Evolutionary conservation across 352 stramenopile genomes (phyloP).

Genomic region (Plasmopara viticola): DNA sequence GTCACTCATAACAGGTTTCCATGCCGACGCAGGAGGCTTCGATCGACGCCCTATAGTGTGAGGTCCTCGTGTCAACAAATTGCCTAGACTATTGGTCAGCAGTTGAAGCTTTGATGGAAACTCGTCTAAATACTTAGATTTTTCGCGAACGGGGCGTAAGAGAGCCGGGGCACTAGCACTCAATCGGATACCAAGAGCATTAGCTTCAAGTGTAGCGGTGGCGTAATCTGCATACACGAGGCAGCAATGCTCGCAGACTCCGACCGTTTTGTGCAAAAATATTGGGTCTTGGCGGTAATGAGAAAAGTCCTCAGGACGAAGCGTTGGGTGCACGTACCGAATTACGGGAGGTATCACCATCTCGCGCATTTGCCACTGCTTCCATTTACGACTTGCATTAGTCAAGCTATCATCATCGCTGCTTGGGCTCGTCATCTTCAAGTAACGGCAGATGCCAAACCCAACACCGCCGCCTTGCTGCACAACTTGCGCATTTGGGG

Average conservation of each 20-base stretch:
- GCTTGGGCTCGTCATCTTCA: conserved; percentile 13
- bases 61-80: conserved; percentile 4
- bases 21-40: conserved; percentile 49
- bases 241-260: conserved; percentile 91
- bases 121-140: conserved; percentile 23
- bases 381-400: conserved; percentile 8
- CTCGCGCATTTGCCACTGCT: conserved; percentile 31
- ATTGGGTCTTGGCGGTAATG: conserved; percentile 89
- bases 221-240: conserved; percentile 90
- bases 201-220: conserved; percentile 64
- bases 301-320: conserved; percentile 79
- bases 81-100: conserved; percentile 5
- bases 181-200: conserved; percentile 38
- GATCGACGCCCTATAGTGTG: conserved; percentile 5
- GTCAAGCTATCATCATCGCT: conserved; percentile 7
- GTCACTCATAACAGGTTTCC: conserved; percentile 44
- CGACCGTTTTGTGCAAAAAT: conserved; percentile 91
- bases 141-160: conserved; percentile 50
- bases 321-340: conserved; percentile 82
- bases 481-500: conserved; percentile 82
- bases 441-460: conserved; percentile 76
- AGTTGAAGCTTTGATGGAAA: conserved; percentile 36
- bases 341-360: conserved; percentile 90
- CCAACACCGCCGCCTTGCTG: conserved; percentile 87
- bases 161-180: conserved; percentile 52